These are phyloP conservation scores for Clonostachys rosea DNA, from an alignment of 2,329 filamentous ascomycete genomes.

Conservation along the genomic window DNA sequence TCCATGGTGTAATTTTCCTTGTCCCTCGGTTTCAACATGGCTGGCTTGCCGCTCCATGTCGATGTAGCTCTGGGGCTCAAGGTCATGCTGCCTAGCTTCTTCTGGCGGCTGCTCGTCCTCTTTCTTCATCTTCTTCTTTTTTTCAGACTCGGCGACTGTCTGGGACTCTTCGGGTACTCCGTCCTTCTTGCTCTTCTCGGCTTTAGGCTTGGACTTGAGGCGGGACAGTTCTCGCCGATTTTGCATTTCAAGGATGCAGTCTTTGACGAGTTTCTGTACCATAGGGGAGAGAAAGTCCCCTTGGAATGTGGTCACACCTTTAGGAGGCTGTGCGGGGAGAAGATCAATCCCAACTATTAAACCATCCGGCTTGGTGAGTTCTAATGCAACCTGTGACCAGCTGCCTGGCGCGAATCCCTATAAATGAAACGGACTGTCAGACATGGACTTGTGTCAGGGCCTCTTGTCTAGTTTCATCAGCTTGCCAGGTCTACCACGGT, in stretches of 20 bases:
- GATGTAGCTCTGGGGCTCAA: constrained; percentile 55
- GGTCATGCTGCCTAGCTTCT: constrained; percentile 10
- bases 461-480: constrained; percentile 1
- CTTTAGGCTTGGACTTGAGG: constrained; percentile 9
- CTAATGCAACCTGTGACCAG: constrained; percentile 80
- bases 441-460: too few relatives aligned
- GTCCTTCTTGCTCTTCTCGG: neutral
- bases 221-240: constrained; percentile 7
- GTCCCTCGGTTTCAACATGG: constrained; percentile 1
- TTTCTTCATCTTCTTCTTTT: too few relatives aligned
- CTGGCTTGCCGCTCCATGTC: constrained; percentile 52
- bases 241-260: constrained; percentile 63
- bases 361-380: constrained; percentile 70
- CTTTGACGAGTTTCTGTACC: constrained; percentile 73
- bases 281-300: constrained; percentile 79
- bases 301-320: constrained; percentile 90
- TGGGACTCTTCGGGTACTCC: too few relatives aligned
- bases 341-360: constrained; percentile 89
- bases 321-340: constrained; percentile 85
- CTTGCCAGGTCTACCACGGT: constrained; percentile 85
- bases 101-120: constrained; percentile 1
- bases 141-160: too few relatives aligned
- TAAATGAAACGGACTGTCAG: neutral
- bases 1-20: constrained; percentile 10
- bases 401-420: constrained; percentile 74